phyloP scores from a whole-genome alignment of 2,329 filamentous ascomycete species.

The Diplodia corticola region DNA sequence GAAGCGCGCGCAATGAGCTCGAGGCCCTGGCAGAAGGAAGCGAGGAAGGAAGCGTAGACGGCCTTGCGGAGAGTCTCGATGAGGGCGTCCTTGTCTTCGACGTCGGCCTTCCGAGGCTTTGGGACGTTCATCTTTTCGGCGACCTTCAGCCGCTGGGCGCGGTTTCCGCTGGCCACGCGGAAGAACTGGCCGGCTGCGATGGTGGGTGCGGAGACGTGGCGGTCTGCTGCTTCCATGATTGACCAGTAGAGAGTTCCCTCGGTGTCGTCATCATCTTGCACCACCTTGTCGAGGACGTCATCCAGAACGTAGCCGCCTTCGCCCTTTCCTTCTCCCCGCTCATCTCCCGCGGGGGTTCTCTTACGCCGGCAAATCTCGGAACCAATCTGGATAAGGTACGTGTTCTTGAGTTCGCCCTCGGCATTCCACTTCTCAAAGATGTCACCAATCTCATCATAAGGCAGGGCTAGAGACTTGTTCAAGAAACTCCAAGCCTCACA shows the following conservation, averaged over 20 bases:
- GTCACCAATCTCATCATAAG: conserved; percentile 52
- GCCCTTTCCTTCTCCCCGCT: conserved; percentile 16
- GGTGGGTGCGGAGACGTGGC: conserved; percentile 57
- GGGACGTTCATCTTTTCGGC: conserved; percentile 38
- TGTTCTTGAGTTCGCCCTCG: conserved; percentile 51
- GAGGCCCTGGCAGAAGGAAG: conserved; percentile 59
- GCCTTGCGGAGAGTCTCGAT: conserved; percentile 52
- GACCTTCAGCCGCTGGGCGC: conserved; percentile 48
- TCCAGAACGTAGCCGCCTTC: conserved; percentile 50
- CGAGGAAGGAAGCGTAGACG: conserved; percentile 55
- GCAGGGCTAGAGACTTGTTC: conserved; percentile 51
- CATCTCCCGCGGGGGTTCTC: conserved; percentile 39
- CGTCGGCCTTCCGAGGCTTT: conserved; percentile 33
- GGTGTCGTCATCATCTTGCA: conserved; percentile 58
- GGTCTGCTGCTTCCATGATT: conserved; percentile 52
- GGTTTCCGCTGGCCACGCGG: conserved; percentile 55
- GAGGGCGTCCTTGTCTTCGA: conserved; percentile 36
- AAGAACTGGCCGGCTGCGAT: conserved; percentile 56
- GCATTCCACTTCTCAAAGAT: conserved; percentile 57
- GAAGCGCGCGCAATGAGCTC: conserved; percentile 55
- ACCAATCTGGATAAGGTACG: conserved; percentile 57
- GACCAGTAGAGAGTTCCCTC: conserved; percentile 61
- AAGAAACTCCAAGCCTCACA: conserved; percentile 60
- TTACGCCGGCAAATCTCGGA: conserved; percentile 51
- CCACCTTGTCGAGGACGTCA: conserved; percentile 60